These are phyloP conservation scores for Syncephalis fuscata DNA, from an alignment of 371 early-diverging fungal genomes.

Conservation along the genomic window DNA sequence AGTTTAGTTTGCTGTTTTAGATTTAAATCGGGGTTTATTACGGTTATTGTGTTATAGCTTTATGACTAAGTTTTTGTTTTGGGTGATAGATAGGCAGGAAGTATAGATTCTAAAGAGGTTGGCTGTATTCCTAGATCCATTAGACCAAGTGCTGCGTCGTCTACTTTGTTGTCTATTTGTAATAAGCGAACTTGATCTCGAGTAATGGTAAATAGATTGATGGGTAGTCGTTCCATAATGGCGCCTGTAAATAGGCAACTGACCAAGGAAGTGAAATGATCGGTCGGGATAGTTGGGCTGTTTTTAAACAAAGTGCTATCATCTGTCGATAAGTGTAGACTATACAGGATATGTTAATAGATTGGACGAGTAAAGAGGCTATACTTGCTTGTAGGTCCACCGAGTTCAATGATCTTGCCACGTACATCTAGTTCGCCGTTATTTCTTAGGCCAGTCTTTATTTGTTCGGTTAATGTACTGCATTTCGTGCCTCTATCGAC, in stretches of 20 bases:
- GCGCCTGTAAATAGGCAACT: constrained; percentile 9
- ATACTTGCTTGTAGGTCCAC: constrained; percentile 7
- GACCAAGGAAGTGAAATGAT: constrained; percentile 13
- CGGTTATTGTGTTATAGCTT: too few species aligned
- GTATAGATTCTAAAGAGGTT: constrained; percentile 22
- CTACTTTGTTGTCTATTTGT: constrained; percentile 10
- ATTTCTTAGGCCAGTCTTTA: not conserved
- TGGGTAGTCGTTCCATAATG: constrained; percentile 12
- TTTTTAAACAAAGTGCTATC: constrained; percentile 8
- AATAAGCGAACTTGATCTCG: constrained; percentile 11
- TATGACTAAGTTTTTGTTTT: too few species aligned
- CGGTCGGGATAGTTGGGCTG: constrained; percentile 7
- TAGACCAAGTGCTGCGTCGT: not conserved
- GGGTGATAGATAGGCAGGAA: constrained; percentile 4
- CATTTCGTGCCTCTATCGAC: too few species aligned
- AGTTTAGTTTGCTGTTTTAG: too few species aligned
- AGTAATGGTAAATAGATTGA: constrained; percentile 14
- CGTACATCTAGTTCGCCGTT: not conserved
- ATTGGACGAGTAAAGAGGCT: not conserved
- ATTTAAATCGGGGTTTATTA: too few species aligned
- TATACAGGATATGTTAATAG: not conserved
- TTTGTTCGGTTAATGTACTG: too few species aligned
- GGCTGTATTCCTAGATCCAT: constrained; percentile 18
- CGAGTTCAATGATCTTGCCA: constrained; percentile 8
- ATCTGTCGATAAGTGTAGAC: constrained; percentile 14